phyloP scores from a whole-genome alignment of 1,139 yeast species.

The Eremothecium sinecaudum region DNA sequence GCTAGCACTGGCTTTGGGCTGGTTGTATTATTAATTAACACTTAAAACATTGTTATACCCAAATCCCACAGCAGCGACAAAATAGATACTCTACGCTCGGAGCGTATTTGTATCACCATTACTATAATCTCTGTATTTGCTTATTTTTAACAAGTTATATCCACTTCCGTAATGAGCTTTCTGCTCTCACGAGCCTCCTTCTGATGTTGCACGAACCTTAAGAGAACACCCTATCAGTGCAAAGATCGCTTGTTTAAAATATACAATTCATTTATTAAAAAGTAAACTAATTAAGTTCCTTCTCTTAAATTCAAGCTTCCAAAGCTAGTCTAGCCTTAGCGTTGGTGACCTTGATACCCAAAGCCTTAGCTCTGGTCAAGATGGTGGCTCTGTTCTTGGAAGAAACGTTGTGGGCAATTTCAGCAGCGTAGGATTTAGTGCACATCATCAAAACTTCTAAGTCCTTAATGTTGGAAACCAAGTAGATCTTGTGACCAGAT shows the following conservation, averaged over 20 bases:
- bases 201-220: background rate
- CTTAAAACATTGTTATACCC: constrained; percentile 5
- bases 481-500: constrained; percentile 96
- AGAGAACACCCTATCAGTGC: background rate
- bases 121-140: background rate
- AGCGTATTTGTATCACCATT: background rate
- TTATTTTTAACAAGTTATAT: background rate
- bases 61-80: background rate
- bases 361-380: constrained; percentile 94
- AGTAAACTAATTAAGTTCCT: constrained; percentile 9
- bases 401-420: constrained; percentile 97
- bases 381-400: constrained; percentile 97
- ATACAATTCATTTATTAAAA: constrained; percentile 9
- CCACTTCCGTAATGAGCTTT: background rate
- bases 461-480: constrained; percentile 87
- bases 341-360: constrained; percentile 98
- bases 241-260: constrained; percentile 9
- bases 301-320: constrained; percentile 61
- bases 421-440: constrained; percentile 99
- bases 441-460: constrained; percentile 93
- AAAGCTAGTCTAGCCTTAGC: constrained; percentile 97
- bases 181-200: background rate
- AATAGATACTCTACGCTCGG: too few species aligned
- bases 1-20: constrained; percentile 50
- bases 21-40: constrained; percentile 42